These are phyloP conservation scores for Codiaeum variegatum DNA, from an alignment of 441 rosid genomes.

Conservation along the genomic window DNA sequence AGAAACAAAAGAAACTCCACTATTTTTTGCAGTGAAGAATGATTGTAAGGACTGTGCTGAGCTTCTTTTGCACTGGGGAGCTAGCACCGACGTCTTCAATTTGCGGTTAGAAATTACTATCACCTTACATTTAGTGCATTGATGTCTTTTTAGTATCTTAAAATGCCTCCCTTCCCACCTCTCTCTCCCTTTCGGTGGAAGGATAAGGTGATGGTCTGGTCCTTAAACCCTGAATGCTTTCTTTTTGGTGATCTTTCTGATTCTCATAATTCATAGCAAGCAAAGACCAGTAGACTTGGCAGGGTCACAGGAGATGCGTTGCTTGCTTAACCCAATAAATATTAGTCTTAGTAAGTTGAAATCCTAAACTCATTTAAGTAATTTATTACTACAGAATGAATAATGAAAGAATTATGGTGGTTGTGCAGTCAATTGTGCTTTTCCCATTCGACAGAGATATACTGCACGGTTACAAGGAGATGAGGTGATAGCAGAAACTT, in stretches of 20 bases:
- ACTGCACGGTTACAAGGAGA: slow-evolving; percentile 31
- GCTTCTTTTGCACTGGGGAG: slow-evolving; percentile 66
- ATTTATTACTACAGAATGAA: not conserved
- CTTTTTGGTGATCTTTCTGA: slow-evolving; percentile 13
- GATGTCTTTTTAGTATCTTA: slow-evolving; percentile 12
- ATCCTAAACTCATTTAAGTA: not conserved
- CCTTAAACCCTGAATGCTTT: slow-evolving; percentile 21
- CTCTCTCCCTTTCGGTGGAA: not conserved
- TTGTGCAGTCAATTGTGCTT: slow-evolving; percentile 45
- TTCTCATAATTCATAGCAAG: slow-evolving; percentile 35
- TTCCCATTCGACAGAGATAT: slow-evolving; percentile 29
- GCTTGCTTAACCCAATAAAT: slow-evolving; percentile 55
- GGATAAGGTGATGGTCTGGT: not conserved
- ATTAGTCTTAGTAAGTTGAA: slow-evolving; percentile 60
- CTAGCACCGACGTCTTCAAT: slow-evolving; percentile 68
- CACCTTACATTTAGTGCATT: slow-evolving; percentile 12
- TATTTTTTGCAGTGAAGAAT: slow-evolving; percentile 81
- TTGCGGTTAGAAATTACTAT: slow-evolving; percentile 54
- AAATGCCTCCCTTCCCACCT: not conserved
- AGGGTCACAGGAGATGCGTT: slow-evolving; percentile 79
- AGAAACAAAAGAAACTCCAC: slow-evolving; percentile 76
- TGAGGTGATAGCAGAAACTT: slow-evolving; percentile 33
- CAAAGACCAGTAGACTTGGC: slow-evolving; percentile 84
- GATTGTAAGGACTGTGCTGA: slow-evolving; percentile 64
- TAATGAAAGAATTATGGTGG: not conserved